Conservation (phyloP, 208 protist species). For the Borovskyia barvae region DNA sequence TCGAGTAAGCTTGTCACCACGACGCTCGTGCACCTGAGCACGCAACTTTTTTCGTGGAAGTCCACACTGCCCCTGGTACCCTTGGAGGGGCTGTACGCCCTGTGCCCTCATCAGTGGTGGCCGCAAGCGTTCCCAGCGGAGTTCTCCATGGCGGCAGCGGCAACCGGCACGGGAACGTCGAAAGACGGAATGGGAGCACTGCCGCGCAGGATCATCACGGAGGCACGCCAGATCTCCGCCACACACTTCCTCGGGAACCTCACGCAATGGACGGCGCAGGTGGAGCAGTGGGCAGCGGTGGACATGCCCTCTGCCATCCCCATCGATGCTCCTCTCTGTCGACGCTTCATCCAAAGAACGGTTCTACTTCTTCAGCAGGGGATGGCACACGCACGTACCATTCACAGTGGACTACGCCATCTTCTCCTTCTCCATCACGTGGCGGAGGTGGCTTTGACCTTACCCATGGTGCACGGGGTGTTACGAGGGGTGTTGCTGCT, state of each 20-base stretch:
- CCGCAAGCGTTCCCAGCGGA: slow-evolving; percentile 11
- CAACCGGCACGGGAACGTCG: not conserved
- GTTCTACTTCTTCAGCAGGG: slow-evolving; percentile 69
- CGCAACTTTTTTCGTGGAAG: slow-evolving; percentile 14
- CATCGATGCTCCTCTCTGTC: slow-evolving; percentile 27
- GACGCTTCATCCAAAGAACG: slow-evolving; percentile 32
- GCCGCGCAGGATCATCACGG: slow-evolving; percentile 8
- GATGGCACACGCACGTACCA: slow-evolving; percentile 47
- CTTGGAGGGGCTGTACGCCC: slow-evolving; percentile 20
- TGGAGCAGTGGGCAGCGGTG: slow-evolving; percentile 26
- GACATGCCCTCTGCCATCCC: slow-evolving; percentile 50
- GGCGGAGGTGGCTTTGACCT: slow-evolving; percentile 43
- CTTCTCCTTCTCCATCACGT: slow-evolving; percentile 80
- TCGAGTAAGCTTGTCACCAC: slow-evolving; percentile 2
- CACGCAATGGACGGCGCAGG: slow-evolving; percentile 14
- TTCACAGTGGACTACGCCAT: slow-evolving; percentile 59
- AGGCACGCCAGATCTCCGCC: slow-evolving; percentile 4
- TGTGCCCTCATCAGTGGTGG: slow-evolving; percentile 29
- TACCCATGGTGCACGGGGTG: slow-evolving; percentile 59
- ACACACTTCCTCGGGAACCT: slow-evolving; percentile 5
- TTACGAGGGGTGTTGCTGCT: slow-evolving; percentile 83
- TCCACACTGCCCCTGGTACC: slow-evolving; percentile 15
- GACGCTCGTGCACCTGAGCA: slow-evolving; percentile 3
- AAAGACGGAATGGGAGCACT: slow-evolving; percentile 5
- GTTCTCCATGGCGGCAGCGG: not conserved